Evolutionary conservation across 768 basidiomycete genomes (phyloP).

Genomic region (Lactarius vividus): DNA sequence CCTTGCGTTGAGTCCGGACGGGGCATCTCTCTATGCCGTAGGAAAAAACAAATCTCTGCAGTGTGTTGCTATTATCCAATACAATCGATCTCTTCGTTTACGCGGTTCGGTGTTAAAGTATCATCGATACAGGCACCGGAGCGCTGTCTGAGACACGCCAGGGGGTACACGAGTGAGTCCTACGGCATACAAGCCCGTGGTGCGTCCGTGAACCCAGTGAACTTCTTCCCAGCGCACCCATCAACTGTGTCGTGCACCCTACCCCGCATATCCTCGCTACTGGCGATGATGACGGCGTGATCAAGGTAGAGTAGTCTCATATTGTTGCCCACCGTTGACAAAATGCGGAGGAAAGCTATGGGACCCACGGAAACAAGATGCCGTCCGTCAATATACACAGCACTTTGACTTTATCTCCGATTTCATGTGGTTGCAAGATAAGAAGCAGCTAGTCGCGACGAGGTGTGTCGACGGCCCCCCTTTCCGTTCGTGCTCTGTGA

Average conservation of each 20-base stretch:
- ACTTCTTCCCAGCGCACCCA: conserved; percentile 55
- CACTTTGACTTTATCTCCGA: conserved; percentile 96
- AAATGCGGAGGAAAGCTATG: conserved; percentile 60
- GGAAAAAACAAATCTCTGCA: conserved; percentile 79
- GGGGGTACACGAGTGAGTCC: conserved; percentile 66
- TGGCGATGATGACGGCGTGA: conserved; percentile 92
- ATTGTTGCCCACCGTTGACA: neutral
- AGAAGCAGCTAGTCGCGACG: conserved; percentile 78
- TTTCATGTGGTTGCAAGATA: conserved; percentile 74
- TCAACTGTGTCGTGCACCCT: conserved; percentile 79
- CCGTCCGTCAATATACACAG: conserved; percentile 68
- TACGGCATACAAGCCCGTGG: conserved; percentile 3
- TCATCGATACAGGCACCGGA: conserved; percentile 64
- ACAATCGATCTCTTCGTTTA: conserved; percentile 9
- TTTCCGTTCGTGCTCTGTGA: neutral
- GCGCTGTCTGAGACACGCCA: conserved; percentile 46
- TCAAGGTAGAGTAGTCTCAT: conserved; percentile 58
- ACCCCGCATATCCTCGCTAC: conserved; percentile 72
- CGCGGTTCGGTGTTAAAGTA: conserved; percentile 40
- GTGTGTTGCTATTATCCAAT: conserved; percentile 47
- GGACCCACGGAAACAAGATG: conserved; percentile 74
- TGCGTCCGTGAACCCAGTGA: conserved; percentile 25
- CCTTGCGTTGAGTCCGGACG: conserved; percentile 64
- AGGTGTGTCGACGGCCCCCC: conserved; percentile 52
- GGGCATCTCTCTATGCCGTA: conserved; percentile 66